Conservation (phyloP, 257 asterid genomes). For the Ophiorrhiza pumila region DNA sequence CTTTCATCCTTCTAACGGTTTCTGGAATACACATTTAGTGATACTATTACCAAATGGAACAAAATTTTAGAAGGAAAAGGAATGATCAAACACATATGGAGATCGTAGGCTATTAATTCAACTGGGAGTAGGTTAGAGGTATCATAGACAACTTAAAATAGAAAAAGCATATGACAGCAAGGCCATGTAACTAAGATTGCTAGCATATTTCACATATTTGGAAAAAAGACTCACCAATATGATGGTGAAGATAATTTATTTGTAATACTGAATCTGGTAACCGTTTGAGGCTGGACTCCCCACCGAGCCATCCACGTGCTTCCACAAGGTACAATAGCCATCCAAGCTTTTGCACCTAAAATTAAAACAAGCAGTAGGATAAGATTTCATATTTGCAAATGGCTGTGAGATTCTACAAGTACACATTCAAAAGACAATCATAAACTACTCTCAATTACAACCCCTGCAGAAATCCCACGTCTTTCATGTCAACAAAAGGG, state of each 20-base stretch:
- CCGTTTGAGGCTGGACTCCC: constrained; percentile 70
- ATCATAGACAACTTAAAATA: neutral
- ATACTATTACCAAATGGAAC: neutral
- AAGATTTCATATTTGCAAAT: neutral
- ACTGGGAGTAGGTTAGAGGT: too few relatives aligned
- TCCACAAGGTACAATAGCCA: constrained; percentile 90
- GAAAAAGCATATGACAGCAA: neutral
- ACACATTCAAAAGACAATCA: neutral
- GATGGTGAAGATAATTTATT: constrained; percentile 35
- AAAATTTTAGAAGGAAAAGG: neutral
- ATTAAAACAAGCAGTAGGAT: neutral
- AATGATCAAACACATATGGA: too few relatives aligned
- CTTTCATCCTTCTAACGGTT: neutral
- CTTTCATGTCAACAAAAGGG: neutral
- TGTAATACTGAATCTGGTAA: constrained; percentile 36
- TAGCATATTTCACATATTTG: neutral
- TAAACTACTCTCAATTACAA: neutral
- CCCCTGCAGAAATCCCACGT: neutral
- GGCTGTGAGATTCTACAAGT: neutral
- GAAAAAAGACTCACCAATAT: constrained; percentile 41
- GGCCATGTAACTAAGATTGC: neutral
- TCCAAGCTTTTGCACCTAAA: constrained; percentile 38
- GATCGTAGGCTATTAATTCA: too few relatives aligned
- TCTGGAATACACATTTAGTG: neutral
- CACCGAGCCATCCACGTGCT: constrained; percentile 60